Evolutionary conservation across 2,329 filamentous ascomycete genomes (phyloP), one percentile per base, ranked within the genome.

Genomic region (Emericellopsis cladophorae): DNA sequence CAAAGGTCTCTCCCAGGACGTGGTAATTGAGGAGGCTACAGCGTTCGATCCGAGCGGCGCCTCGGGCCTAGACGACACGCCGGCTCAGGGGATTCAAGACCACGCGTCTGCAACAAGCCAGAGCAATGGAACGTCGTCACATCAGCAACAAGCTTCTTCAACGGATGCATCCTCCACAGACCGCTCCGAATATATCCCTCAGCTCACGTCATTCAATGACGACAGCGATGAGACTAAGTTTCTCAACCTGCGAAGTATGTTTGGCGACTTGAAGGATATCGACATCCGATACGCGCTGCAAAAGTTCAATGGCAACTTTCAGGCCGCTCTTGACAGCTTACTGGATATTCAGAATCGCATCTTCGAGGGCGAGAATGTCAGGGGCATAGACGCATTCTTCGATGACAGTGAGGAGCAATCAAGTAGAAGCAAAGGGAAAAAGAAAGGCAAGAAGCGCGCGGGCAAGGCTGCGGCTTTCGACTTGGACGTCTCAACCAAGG

Each of bases 351-450:
- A 84, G 16, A 87, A 81, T 52, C 78, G 95, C 5, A 77, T 86
- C 43, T 76, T 87, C 42, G 72, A 68, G 1, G 74, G 74, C 0
- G 67, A 75, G 41, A 66, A 72, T 2, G 65, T 70, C 2, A 90
- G 84, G 54, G 85, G 88, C 0, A 67, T 95, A n/a, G 87, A 95
- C 43, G 87, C 76, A 0, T 95, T 95, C 54, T 78, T 76, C 18
- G 26, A 29, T 7, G 69, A 76, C 32, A 70, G 70, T 0, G 70
- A 76, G 14, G 60, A 68, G 14, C 57, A 54, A 7, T 40, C 39
- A 31, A 49, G 44, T 36, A 44, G 40, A 16, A 52, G 45, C 23
- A 52, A 46, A 23, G 39, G 40, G 3, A 68, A 65, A 45, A 57
- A 54, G 29, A 70, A 65, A 47, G 60, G 53, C 43, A 65, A 62